Base-by-base conservation (phyloP, 2,329 filamentous ascomycete genomes). In the Colletotrichum sp. region DNA sequence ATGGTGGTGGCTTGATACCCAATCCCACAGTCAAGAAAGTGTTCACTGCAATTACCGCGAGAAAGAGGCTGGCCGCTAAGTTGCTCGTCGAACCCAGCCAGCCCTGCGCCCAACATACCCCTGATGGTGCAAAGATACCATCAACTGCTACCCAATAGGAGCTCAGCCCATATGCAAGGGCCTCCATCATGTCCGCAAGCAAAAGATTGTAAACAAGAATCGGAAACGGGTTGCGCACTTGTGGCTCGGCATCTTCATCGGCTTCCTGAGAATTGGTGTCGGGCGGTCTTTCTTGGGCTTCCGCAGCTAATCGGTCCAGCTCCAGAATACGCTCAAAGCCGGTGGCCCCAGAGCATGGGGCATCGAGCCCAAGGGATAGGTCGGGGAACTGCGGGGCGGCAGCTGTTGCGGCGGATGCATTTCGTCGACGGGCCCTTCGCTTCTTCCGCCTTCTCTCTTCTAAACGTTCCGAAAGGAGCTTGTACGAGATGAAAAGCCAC, bases 191-290 rank as follows among this genome's bases (percentile, higher is more conserved):
- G 78, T 93, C 91, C 39, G 91, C 90, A 70, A 91, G 82, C 5
- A 92, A 82, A 12, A 92, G 87, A 80, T 92, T 92, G 81, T 90
- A 89, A 71, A 92, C 89, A 6, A 93, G 84, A 5, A 92, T 85
- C 19, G 92, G 85, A 79, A 92, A 92, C 80, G 92, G 91, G 77
- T 91, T 92, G n/a, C 49, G 59, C 2, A 29, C 19, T 63, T 52
- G 13, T 5, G 63, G 25, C 6, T 25, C 29, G 6, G 25, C 30
- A 13, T 71, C 67, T 7, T 59, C 52, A 2, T 36, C 59, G 25
- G 59, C 29, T 3, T 27, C 15, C 4, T 64, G 22, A 12, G 57
- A 32, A 25, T 19, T 36, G 7, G 6, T 29, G 11, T 34, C 63
- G 1, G 29, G 30, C 8, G 8, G 5, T 15, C 36, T 49, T n/a